Conservation (phyloP, 257 asterid genomes). For the Knoxia roxburghii region DNA sequence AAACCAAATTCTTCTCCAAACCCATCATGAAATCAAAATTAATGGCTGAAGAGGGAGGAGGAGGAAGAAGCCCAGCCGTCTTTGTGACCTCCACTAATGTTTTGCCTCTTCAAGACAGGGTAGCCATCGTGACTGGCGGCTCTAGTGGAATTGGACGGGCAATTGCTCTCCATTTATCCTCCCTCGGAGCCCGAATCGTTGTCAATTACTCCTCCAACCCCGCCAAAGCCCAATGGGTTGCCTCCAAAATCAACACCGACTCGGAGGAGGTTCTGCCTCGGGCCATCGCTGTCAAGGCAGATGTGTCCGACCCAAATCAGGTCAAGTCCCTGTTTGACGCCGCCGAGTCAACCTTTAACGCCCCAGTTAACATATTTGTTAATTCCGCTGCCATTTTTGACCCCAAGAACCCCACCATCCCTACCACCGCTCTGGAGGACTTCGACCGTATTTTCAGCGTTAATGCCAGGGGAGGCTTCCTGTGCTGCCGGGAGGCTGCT, state of each 20-base stretch:
- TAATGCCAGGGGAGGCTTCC: conserved; percentile 53
- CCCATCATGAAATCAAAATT: no score
- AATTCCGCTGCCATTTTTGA: conserved; percentile 49
- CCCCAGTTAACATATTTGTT: conserved; percentile 45
- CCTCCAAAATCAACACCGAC: not conserved
- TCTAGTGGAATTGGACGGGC: conserved; percentile 47
- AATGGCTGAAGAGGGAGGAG: no score
- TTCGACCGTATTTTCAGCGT: conserved; percentile 45
- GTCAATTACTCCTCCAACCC: conserved; percentile 41
- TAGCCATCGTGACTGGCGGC: conserved; percentile 44
- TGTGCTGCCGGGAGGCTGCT: conserved; percentile 51
- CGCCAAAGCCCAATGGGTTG: conserved; percentile 20
- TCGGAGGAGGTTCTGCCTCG: not conserved
- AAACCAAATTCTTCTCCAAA: no score
- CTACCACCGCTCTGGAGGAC: conserved; percentile 41
- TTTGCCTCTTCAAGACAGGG: conserved; percentile 33
- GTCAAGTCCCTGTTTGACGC: conserved; percentile 55
- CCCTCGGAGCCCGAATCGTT: conserved; percentile 42
- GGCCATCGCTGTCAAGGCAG: conserved; percentile 47
- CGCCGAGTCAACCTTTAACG: conserved; percentile 41
- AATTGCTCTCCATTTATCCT: conserved; percentile 32
- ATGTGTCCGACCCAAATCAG: conserved; percentile 44
- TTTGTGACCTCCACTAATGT: not conserved
- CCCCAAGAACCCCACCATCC: conserved; percentile 38
- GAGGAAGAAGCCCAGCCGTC: not conserved